These are phyloP conservation scores for Avicennia marina DNA, from an alignment of 257 asterid genomes.

Conservation along the genomic window DNA sequence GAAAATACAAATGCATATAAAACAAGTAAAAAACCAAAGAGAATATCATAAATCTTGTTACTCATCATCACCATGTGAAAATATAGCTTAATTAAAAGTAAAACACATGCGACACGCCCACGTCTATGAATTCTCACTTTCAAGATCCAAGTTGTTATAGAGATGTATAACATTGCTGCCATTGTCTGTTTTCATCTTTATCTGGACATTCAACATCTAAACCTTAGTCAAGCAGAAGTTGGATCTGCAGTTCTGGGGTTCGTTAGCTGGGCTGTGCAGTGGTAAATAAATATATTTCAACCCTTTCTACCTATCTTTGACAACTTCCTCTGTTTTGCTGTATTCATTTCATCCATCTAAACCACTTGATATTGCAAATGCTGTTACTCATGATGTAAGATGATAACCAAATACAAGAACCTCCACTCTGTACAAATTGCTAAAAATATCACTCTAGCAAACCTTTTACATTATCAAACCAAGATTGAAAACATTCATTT, in stretches of 20 bases:
- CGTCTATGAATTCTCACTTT: neutral
- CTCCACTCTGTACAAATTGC: neutral
- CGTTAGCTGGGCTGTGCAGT: neutral
- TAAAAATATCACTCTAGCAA: too few relatives aligned
- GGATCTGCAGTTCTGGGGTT: neutral
- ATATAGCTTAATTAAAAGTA: neutral
- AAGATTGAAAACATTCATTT: too few relatives aligned
- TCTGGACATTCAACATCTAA: neutral
- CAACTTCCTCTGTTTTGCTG: neutral
- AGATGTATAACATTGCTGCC: neutral
- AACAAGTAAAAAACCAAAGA: neutral
- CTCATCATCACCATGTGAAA: too few relatives aligned
- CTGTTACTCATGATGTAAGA: neutral
- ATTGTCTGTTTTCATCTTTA: neutral
- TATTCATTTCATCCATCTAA: neutral
- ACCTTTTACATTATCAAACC: too few relatives aligned
- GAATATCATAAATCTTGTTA: too few relatives aligned
- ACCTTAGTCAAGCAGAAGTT: neutral
- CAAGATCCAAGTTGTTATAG: neutral
- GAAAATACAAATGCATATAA: neutral
- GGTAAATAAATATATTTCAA: neutral
- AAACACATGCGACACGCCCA: neutral
- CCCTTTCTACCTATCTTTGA: neutral
- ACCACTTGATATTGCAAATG: neutral
- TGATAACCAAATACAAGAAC: neutral